Percentiles rank a stretch among this genome's conserved stretches.
Conservation (phyloP, 805 yeast genomes). For the Zygosaccharomyces rouxii region DNA sequence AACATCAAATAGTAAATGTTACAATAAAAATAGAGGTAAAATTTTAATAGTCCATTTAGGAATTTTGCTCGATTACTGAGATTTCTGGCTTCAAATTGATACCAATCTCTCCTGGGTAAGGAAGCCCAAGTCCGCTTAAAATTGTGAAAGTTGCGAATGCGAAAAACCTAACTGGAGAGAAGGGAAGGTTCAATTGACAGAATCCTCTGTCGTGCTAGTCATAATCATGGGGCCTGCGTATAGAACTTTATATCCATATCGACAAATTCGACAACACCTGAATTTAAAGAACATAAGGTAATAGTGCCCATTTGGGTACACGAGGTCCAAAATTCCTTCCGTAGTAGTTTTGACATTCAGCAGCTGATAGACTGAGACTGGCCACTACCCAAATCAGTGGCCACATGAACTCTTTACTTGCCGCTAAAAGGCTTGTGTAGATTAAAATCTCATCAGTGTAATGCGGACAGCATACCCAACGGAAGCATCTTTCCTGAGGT, state of each 20-base stretch:
- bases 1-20: background rate
- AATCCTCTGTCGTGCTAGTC: no score
- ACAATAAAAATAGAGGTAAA: background rate
- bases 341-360: constrained; percentile 50
- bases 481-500: constrained; percentile 51
- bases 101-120: background rate
- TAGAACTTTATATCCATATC: background rate
- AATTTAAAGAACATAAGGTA: constrained; percentile 17
- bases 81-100: background rate
- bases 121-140: background rate
- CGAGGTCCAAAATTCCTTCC: constrained; percentile 17
- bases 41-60: background rate
- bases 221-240: no score
- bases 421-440: constrained; percentile 38
- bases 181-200: no score
- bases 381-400: constrained; percentile 34
- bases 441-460: constrained; percentile 62
- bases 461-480: constrained; percentile 57
- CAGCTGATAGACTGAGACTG: constrained; percentile 54
- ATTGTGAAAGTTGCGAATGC: no score
- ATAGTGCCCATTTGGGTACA: constrained; percentile 19
- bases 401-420: constrained; percentile 22
- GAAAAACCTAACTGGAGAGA: no score
- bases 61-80: background rate
- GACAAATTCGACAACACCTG: background rate